phyloP scores from a whole-genome alignment of 2,329 filamentous ascomycete genomes.

The Hawksworthiomyces lignivorus region DNA sequence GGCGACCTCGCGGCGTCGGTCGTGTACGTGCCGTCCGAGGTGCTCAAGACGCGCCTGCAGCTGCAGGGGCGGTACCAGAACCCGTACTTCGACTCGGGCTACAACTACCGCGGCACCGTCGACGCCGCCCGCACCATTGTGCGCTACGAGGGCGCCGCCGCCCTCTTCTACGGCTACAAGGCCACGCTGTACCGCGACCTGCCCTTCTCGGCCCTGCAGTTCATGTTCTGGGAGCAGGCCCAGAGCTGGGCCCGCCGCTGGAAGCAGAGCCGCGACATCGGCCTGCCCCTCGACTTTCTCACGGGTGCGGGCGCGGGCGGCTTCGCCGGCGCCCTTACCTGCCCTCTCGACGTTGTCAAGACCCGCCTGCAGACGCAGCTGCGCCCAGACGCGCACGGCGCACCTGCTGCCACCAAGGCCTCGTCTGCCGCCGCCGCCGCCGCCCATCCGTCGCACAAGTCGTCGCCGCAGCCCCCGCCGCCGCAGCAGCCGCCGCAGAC shows the following conservation, averaged over 20 bases:
- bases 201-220: slow-evolving; percentile 92
- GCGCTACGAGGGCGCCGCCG: slow-evolving; percentile 69
- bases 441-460: too few species aligned
- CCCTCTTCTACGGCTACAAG: slow-evolving; percentile 94
- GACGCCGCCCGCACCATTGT: slow-evolving; percentile 84
- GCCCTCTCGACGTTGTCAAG: slow-evolving; percentile 94
- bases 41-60: slow-evolving; percentile 93
- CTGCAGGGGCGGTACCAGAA: slow-evolving; percentile 94
- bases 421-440: slow-evolving; percentile 4
- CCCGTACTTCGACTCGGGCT: slow-evolving; percentile 84
- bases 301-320: slow-evolving; percentile 88
- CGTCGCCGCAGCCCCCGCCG: slow-evolving; percentile 9
- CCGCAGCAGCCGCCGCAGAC: slow-evolving; percentile 39
- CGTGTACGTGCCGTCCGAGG: slow-evolving; percentile 93
- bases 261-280: slow-evolving; percentile 76
- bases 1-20: slow-evolving; percentile 88
- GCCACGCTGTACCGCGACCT: slow-evolving; percentile 91
- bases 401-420: neutral
- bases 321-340: slow-evolving; percentile 88
- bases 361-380: slow-evolving; percentile 93
- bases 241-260: slow-evolving; percentile 72
- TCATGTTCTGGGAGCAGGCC: slow-evolving; percentile 97
- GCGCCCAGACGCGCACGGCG: slow-evolving; percentile 27
- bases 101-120: slow-evolving; percentile 83
- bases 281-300: slow-evolving; percentile 73